These are phyloP conservation scores for Zopfia rhizophila DNA, from an alignment of 2,329 filamentous ascomycete genomes.

Conservation along the genomic window DNA sequence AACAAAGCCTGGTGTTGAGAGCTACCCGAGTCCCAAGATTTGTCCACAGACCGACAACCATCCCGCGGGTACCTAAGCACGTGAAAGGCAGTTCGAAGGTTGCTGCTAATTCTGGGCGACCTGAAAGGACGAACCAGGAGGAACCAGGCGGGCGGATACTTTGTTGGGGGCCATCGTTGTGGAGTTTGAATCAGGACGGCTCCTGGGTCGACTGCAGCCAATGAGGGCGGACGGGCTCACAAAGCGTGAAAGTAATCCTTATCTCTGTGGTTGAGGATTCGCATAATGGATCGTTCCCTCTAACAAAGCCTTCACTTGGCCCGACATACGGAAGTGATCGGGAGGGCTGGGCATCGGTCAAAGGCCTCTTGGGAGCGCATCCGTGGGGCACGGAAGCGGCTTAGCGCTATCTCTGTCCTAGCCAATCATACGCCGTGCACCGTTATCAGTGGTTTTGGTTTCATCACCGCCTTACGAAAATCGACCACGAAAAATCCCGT, in stretches of 20 bases:
- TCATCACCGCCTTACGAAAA: conserved; percentile 29
- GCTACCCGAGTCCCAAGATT: too few species aligned
- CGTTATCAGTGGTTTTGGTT: conserved; percentile 28
- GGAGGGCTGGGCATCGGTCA: background rate
- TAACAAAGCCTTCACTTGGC: too few species aligned
- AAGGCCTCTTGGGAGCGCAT: conserved; percentile 7
- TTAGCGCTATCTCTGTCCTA: conserved; percentile 14
- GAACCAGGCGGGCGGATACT: too few species aligned
- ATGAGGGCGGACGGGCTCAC: background rate
- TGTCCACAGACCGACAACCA: too few species aligned
- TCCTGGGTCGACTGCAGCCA: conserved; percentile 1
- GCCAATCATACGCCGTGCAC: conserved; percentile 22
- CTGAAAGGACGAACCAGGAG: too few species aligned
- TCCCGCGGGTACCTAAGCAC: too few species aligned
- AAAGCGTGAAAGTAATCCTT: conserved; percentile 1
- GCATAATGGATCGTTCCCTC: conserved; percentile 18
- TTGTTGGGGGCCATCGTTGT: background rate
- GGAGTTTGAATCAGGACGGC: too few species aligned
- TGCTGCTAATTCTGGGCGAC: too few species aligned
- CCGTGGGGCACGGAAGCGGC: conserved; percentile 6
- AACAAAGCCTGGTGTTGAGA: too few species aligned
- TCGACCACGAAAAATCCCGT: conserved; percentile 27
- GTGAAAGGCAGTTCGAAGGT: too few species aligned
- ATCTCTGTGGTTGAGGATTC: conserved; percentile 19
- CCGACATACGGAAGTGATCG: too few species aligned